phyloP scores from a whole-genome alignment of 2,329 filamentous ascomycete species.

The Penicillium sp. region DNA sequence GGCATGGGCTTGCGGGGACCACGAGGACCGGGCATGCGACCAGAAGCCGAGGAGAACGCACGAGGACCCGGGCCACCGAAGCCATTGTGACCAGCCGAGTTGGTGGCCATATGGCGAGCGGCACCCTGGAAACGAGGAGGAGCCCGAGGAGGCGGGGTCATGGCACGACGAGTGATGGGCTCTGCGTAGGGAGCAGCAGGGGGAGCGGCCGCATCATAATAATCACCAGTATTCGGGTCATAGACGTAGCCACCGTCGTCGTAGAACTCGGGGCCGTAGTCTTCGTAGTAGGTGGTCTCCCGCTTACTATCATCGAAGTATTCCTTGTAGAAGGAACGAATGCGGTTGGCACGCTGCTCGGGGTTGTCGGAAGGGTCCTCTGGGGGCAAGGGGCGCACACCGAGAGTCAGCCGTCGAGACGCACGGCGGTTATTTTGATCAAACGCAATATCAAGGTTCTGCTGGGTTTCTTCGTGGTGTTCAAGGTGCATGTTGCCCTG shows the following conservation, averaged over 20 bases:
- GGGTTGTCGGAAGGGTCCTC: conserved; percentile 87
- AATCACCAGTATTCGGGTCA: conserved; percentile 48
- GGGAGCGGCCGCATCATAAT: conserved; percentile 29
- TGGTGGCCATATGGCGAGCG: conserved; percentile 49
- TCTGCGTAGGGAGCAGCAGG: conserved; percentile 70
- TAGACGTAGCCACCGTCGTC: conserved; percentile 60
- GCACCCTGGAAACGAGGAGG: conserved; percentile 58
- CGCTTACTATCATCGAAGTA: conserved; percentile 87
- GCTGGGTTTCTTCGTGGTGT: conserved; percentile 29
- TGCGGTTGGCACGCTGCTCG: conserved; percentile 91
- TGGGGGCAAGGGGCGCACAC: conserved; percentile 81
- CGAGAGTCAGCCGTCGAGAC: conserved; percentile 58
- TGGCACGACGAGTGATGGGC: conserved; percentile 82
- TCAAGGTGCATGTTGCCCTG: conserved; percentile 21
- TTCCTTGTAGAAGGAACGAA: conserved; percentile 98
- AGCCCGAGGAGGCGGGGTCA: conserved; percentile 85
- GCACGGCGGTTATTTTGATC: conserved; percentile 38
- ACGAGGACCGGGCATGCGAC: conserved; percentile 45
- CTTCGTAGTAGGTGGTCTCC: conserved; percentile 66
- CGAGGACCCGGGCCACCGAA: conserved; percentile 52
- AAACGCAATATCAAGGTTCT: conserved; percentile 23
- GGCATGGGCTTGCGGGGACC: conserved; percentile 63
- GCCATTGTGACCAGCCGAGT: conserved; percentile 40
- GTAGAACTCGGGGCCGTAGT: conserved; percentile 71
- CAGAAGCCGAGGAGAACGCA: conserved; percentile 66